These are phyloP conservation scores for Effrenium voratum DNA, from an alignment of 73 alveolate genomes.

Conservation along the genomic window DNA sequence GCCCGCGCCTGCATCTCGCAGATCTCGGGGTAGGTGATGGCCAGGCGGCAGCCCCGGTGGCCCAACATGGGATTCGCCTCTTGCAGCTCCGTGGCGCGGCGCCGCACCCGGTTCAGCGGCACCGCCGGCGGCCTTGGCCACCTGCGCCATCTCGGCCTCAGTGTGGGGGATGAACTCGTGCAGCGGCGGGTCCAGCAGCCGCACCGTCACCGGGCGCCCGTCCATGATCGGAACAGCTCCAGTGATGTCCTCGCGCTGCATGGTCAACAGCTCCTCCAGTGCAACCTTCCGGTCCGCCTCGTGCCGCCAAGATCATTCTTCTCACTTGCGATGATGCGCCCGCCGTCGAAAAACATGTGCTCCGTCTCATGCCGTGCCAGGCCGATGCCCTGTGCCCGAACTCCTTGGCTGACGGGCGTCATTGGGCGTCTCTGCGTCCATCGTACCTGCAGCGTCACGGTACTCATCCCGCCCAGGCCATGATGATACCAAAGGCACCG, in stretches of 20 bases:
- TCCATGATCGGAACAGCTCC: constrained; percentile 96
- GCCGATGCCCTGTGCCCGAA: constrained; percentile 95
- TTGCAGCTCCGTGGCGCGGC: constrained; percentile 94
- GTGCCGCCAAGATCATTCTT: constrained; percentile 40
- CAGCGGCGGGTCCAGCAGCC: constrained; percentile 96
- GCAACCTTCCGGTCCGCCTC: constrained; percentile 95
- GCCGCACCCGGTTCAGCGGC: constrained; percentile 93
- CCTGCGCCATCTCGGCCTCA: constrained; percentile 94
- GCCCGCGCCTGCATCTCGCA: constrained; percentile 97
- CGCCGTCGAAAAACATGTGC: constrained; percentile 95
- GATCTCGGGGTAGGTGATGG: constrained; percentile 96
- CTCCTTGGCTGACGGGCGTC: constrained; percentile 95
- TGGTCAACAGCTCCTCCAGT: constrained; percentile 95
- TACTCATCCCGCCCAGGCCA: constrained; percentile 96
- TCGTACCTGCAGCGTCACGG: constrained; percentile 94
- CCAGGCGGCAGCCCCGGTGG: constrained; percentile 96
- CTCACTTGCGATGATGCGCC: constrained; percentile 21
- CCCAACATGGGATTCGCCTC: constrained; percentile 97
- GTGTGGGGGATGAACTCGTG: constrained; percentile 96
- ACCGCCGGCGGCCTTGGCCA: constrained; percentile 95
- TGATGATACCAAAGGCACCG: constrained; percentile 94
- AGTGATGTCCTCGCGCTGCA: constrained; percentile 95
- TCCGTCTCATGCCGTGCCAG: constrained; percentile 96
- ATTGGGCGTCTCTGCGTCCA: constrained; percentile 96
- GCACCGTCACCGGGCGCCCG: constrained; percentile 95